Evolutionary conservation across 352 stramenopile genomes (phyloP).

Genomic region (Globisporangium heterothallicum): DNA sequence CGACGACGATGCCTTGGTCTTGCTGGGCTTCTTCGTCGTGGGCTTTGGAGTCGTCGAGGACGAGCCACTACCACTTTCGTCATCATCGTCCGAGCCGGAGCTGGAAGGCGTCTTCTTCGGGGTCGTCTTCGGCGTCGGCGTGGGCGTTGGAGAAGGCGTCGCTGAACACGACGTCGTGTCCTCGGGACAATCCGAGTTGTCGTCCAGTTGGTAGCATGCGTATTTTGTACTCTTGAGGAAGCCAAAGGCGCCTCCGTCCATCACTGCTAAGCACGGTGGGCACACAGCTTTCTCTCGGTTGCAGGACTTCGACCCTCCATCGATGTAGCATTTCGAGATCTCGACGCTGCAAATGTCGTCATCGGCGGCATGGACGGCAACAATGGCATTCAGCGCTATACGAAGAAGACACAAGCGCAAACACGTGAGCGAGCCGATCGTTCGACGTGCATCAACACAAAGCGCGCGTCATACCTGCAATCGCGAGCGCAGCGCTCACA

Average conservation of each 20-base stretch:
- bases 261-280: constrained; percentile 33
- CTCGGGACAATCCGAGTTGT: constrained; percentile 29
- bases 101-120: constrained; percentile 19
- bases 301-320: constrained; percentile 41
- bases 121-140: constrained; percentile 12
- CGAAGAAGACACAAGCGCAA: neutral
- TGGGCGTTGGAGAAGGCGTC: constrained; percentile 11
- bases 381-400: constrained; percentile 2
- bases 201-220: constrained; percentile 36
- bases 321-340: constrained; percentile 33
- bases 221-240: constrained; percentile 31
- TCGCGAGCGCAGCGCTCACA: neutral
- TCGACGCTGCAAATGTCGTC: constrained; percentile 24
- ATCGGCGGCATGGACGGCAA: constrained; percentile 1
- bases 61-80: constrained; percentile 15
- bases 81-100: constrained; percentile 5
- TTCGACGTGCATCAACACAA: neutral
- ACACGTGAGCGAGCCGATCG: neutral
- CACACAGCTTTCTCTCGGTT: constrained; percentile 36
- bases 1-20: constrained; percentile 11
- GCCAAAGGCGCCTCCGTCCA: constrained; percentile 14
- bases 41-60: constrained; percentile 10
- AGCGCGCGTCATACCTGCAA: constrained; percentile 6
- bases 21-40: neutral
- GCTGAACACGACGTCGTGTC: constrained; percentile 30